Conservation (phyloP, 306 rosid species). For the Quercus parvula region DNA sequence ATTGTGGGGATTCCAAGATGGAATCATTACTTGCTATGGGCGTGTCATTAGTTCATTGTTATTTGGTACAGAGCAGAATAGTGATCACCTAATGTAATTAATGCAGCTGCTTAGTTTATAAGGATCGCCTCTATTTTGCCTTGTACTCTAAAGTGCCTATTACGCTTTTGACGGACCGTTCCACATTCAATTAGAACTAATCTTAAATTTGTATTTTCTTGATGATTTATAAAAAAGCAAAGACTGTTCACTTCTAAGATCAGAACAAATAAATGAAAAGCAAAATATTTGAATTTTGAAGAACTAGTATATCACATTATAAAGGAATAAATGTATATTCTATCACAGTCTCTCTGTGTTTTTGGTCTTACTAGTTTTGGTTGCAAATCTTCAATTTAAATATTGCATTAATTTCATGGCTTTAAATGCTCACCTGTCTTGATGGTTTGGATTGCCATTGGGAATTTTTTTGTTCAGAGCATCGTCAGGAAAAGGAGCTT, state of each 20-base stretch:
- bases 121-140: neutral
- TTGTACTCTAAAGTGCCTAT: neutral
- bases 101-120: neutral
- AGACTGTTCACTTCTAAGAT: too few relatives aligned
- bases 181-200: too few relatives aligned
- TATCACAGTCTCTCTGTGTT: neutral
- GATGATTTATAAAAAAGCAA: too few relatives aligned
- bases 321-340: neutral
- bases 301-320: too few relatives aligned
- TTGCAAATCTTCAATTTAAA: neutral
- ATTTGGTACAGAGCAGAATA: neutral
- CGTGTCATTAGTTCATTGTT: neutral
- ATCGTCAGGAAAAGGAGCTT: conserved; percentile 75
- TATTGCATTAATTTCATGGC: neutral
- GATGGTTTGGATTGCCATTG: conserved; percentile 8
- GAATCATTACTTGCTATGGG: neutral
- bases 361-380: too few relatives aligned
- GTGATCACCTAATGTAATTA: neutral
- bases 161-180: too few relatives aligned
- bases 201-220: too few relatives aligned
- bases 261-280: too few relatives aligned
- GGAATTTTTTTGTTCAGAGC: conserved; percentile 53
- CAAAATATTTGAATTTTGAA: too few relatives aligned
- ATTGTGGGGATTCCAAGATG: neutral
- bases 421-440: neutral